These are phyloP conservation scores for Fomes fomentarius DNA, from an alignment of 1,284 basidiomycete species.

Conservation along the genomic window DNA sequence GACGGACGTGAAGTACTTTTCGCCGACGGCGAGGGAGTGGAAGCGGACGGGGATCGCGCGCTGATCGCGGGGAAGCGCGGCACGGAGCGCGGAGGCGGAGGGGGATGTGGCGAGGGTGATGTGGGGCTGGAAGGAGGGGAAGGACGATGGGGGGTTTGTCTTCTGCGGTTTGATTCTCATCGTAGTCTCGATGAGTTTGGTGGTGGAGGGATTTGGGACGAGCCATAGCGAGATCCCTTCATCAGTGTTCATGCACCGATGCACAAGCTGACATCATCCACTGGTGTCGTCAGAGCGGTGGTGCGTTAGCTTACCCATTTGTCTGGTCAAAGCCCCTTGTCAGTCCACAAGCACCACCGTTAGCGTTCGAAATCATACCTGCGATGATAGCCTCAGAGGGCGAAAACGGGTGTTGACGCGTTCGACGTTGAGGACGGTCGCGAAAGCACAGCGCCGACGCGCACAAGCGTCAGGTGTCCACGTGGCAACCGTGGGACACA, in stretches of 20 bases:
- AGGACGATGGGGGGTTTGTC: constrained; percentile 43
- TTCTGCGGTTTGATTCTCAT: constrained; percentile 45
- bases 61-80: constrained; percentile 42
- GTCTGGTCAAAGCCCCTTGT: too few species aligned
- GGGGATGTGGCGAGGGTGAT: constrained; percentile 63
- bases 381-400: too few species aligned
- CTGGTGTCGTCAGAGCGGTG: neutral
- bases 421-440: too few species aligned
- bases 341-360: too few species aligned
- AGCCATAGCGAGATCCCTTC: constrained; percentile 66
- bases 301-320: constrained; percentile 1
- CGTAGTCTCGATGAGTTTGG: constrained; percentile 42
- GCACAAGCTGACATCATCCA: neutral
- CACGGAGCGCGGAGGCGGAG: constrained; percentile 38
- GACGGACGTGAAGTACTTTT: constrained; percentile 73
- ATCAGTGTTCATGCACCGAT: too few species aligned
- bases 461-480: neutral
- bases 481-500: neutral
- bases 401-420: too few species aligned
- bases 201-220: constrained; percentile 48
- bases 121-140: constrained; percentile 66
- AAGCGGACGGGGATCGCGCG: constrained; percentile 48
- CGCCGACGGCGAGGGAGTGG: constrained; percentile 53
- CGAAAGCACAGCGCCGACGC: too few species aligned
- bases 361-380: neutral